Percentiles rank a stretch among this genome's conserved stretches.
These are phyloP conservation scores for Barnettozyma sucrosica DNA, from an alignment of 805 yeast genomes.

Conservation along the genomic window DNA sequence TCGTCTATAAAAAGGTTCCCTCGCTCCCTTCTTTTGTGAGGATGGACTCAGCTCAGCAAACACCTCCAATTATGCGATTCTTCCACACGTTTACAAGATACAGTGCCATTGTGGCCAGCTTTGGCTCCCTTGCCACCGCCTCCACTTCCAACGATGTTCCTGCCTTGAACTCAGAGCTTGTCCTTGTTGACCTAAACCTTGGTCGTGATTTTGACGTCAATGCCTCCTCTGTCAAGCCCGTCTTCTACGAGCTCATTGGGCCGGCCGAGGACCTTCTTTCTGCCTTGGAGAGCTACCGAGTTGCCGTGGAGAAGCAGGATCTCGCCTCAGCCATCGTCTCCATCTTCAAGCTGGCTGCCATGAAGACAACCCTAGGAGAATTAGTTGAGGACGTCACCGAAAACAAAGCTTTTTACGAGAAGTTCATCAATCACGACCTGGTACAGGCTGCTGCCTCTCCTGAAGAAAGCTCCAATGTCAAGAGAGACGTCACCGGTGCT, in stretches of 20 bases:
- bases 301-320: neutral
- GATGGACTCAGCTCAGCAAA: neutral
- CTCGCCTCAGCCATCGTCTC: neutral
- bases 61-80: neutral
- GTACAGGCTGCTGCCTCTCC: neutral
- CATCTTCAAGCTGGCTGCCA: constrained; percentile 3
- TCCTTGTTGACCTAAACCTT: constrained; percentile 2
- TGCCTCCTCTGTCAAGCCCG: neutral
- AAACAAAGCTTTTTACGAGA: neutral
- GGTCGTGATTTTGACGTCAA: neutral
- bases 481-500: neutral
- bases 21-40: neutral
- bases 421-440: constrained; percentile 1
- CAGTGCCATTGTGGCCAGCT: neutral
- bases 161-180: neutral
- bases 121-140: neutral
- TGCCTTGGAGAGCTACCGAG: neutral
- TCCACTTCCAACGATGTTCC: neutral
- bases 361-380: neutral
- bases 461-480: neutral
- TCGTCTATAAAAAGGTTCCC: neutral
- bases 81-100: neutral
- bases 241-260: constrained; percentile 2
- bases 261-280: neutral
- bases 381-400: neutral